Conservation (phyloP, 371 early-diverging fungal genomes). For the Phascolomyces articulosus region DNA sequence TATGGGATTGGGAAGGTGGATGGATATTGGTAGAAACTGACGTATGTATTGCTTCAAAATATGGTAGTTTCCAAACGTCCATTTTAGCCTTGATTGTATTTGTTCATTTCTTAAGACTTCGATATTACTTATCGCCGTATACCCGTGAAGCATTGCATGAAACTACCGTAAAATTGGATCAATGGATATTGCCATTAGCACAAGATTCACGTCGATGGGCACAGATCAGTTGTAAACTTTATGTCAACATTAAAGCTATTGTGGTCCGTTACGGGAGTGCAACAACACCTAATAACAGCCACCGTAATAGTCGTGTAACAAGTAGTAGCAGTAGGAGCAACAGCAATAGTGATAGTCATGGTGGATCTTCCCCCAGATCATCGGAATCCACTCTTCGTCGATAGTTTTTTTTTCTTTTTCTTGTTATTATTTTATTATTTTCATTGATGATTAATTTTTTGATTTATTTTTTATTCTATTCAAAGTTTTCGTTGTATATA, state of each 20-base stretch:
- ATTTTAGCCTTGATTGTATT: conserved; percentile 78
- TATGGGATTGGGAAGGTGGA: not conserved
- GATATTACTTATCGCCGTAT: conserved; percentile 74
- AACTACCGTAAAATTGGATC: conserved; percentile 54
- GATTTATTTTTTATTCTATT: not conserved
- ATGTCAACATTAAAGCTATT: conserved; percentile 52
- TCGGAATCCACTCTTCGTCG: conserved; percentile 8
- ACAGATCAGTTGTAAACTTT: conserved; percentile 46
- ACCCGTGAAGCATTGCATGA: conserved; percentile 60
- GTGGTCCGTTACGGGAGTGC: conserved; percentile 55
- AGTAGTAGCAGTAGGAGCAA: not conserved
- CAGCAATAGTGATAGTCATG: too few species aligned
- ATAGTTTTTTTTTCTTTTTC: not conserved
- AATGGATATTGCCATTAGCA: conserved; percentile 50
- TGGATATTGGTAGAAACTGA: not conserved
- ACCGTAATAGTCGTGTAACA: not conserved
- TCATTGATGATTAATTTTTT: not conserved
- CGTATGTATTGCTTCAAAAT: not conserved
- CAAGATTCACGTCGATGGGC: conserved; percentile 35
- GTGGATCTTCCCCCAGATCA: not conserved
- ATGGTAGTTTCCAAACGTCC: conserved; percentile 72
- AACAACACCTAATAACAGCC: conserved; percentile 2
- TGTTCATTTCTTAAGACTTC: conserved; percentile 80
- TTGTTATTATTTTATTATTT: not conserved
- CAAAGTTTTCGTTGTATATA: not conserved